Evolutionary conservation across 768 basidiomycete genomes (phyloP).

Genomic region (Leccinum barrowsii): DNA sequence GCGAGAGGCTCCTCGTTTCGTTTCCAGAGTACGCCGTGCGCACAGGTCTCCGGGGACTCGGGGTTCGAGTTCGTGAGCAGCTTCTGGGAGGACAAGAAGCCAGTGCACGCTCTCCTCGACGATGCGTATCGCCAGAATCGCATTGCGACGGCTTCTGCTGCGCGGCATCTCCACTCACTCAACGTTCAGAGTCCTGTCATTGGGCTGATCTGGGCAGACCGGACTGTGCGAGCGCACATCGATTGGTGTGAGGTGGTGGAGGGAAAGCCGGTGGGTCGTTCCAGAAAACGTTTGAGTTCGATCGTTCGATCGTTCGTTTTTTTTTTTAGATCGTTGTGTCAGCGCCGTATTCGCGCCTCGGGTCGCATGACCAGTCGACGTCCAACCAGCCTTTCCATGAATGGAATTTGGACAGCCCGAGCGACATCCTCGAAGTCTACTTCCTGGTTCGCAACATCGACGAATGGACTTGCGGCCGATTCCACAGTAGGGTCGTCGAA

Average conservation of each 20-base stretch:
- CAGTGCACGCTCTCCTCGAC: constrained; percentile 43
- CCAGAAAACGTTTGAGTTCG: not conserved
- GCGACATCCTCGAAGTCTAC: constrained; percentile 47
- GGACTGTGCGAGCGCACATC: constrained; percentile 49
- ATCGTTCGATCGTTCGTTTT: not conserved
- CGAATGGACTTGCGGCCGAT: constrained; percentile 45
- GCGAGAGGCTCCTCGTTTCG: constrained; percentile 46
- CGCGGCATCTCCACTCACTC: constrained; percentile 48
- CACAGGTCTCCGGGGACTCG: constrained; percentile 42
- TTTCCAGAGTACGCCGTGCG: constrained; percentile 49
- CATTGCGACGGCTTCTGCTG: constrained; percentile 49
- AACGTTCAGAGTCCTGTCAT: constrained; percentile 45
- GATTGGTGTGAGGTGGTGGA: constrained; percentile 47
- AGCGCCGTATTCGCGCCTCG: constrained; percentile 40
- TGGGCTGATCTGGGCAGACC: constrained; percentile 53
- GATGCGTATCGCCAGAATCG: constrained; percentile 58
- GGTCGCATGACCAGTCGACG: constrained; percentile 9
- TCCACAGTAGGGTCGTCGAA: constrained; percentile 36
- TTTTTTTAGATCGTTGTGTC: constrained; percentile 43
- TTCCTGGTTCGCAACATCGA: constrained; percentile 53
- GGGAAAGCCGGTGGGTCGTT: constrained; percentile 33
- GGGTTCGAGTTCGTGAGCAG: constrained; percentile 53
- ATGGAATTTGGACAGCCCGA: constrained; percentile 45
- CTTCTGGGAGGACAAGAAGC: constrained; percentile 62
- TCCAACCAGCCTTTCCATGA: constrained; percentile 38